Base-by-base conservation (phyloP, 2,329 filamentous ascomycete genomes). In the Zymoseptoria ardabiliae region DNA sequence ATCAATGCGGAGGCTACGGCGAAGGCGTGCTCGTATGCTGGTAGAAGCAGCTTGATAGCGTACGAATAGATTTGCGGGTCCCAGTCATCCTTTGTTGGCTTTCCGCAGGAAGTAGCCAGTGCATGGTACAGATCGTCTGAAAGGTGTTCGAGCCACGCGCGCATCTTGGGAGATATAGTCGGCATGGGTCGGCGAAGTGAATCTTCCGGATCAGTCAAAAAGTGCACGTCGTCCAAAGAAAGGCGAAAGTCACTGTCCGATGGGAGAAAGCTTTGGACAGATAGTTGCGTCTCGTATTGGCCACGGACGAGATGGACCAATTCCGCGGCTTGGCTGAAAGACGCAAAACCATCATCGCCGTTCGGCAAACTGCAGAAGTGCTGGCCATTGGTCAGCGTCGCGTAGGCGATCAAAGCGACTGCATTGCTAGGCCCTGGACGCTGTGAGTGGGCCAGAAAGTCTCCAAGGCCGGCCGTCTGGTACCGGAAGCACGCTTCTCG, bases 361-460 rank as follows among this genome's bases (percentile, higher is more conserved):
- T 58, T 50, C 8, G 52, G 45, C 10, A 53, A 30, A 10, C 51
- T 53, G 9, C 58, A 57, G 50, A 54, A 62, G 48, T 55, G 58
- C 25, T 62, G 60, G 17, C 57, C 59, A 11, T 53, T 50, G 17
- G 55, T 45, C 11, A 60, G 49, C 13, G 58, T 52, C 2, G 61
- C 54, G 41, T 60, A 62, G 8, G 61, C 61, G 8, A 60, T 58
- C 35, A 62, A 50, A n/a, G 61, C 61, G 9, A 60, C 45, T 11
- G 55, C 55, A 22, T 60, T 62, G 10, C 57, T 56, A n/a, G 50
- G 25, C 41, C 56, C 58, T 5, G 61, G 61, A 7, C 51, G 58
- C 28, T 54, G 56, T n/a, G 56, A 53, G 10, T 56, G 53, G 20
- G 56, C 55, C 19, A 58, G 55, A 54, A 62, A 62, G 28, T 60